Percentiles rank a stretch among this genome's conserved stretches.
These are phyloP conservation scores for Rosellinia necatrix DNA, from an alignment of 2,329 filamentous ascomycete species.

Conservation along the genomic window DNA sequence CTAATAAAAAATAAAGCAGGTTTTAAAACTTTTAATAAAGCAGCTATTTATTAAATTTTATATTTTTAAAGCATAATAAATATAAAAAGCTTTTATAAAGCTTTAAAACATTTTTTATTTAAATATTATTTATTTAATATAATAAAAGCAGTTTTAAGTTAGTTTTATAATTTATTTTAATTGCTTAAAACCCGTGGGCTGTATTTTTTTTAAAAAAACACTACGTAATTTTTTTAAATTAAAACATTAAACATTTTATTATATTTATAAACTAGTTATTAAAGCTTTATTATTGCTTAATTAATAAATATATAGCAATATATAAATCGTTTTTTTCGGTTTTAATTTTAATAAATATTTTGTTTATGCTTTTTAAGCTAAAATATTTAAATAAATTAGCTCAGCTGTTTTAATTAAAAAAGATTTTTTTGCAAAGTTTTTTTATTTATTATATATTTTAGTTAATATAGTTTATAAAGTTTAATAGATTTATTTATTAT, in stretches of 20 bases:
- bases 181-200: background rate
- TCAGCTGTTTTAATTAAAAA: background rate
- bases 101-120: background rate
- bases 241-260: constrained; percentile 2
- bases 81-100: background rate
- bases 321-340: background rate
- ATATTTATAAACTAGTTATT: constrained; percentile 2
- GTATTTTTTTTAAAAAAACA: constrained; percentile 5
- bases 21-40: too few relatives aligned
- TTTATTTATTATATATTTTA: constrained; percentile 7
- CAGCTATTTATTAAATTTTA: background rate
- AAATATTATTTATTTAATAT: background rate
- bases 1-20: background rate
- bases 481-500: background rate
- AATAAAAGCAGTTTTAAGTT: background rate
- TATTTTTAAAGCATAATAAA: constrained; percentile 4
- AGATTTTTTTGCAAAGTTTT: background rate
- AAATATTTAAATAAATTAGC: background rate
- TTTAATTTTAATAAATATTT: background rate
- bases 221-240: background rate
- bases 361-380: background rate
- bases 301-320: background rate
- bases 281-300: constrained; percentile 8
- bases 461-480: background rate
- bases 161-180: constrained; percentile 1